phyloP scores from a whole-genome alignment of 148 eudicot genomes.

The Nyssa sinensis region DNA sequence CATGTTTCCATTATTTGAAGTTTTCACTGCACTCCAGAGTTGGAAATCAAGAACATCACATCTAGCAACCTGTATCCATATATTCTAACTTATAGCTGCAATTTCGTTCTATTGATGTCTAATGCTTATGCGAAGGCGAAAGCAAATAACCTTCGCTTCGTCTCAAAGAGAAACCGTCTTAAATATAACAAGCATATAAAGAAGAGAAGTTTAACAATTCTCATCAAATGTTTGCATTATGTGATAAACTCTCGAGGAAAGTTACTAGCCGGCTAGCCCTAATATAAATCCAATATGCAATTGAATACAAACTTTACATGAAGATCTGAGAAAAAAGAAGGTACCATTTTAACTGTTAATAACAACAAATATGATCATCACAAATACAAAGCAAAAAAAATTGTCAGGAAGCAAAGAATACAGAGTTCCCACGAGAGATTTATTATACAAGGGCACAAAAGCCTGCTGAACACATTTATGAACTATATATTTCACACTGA shows the following conservation, averaged over 20 bases:
- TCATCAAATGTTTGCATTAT: too few relatives aligned
- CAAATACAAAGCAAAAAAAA: conserved; percentile 6
- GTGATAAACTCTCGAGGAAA: too few relatives aligned
- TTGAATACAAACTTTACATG: not conserved
- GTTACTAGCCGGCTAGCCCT: not conserved
- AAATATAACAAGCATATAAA: not conserved
- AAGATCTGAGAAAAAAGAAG: not conserved
- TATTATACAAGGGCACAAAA: conserved; percentile 34
- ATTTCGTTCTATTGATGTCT: not conserved
- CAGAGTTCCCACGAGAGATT: conserved; percentile 1
- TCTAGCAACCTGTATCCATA: too few relatives aligned
- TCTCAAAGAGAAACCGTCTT: not conserved
- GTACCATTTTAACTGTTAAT: not conserved
- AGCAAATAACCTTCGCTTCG: too few relatives aligned
- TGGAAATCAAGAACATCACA: not conserved
- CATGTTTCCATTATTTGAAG: too few relatives aligned
- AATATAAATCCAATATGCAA: not conserved
- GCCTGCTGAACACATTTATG: conserved; percentile 30
- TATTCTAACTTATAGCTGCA: not conserved
- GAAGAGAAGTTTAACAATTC: too few relatives aligned
- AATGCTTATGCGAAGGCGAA: not conserved
- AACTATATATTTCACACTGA: conserved; percentile 39
- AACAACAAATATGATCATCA: not conserved
- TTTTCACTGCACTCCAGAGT: too few relatives aligned
- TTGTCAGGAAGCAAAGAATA: conserved; percentile 14